phyloP scores from a whole-genome alignment of 139 green algal species.

The Pycnococcus provasolii region DNA sequence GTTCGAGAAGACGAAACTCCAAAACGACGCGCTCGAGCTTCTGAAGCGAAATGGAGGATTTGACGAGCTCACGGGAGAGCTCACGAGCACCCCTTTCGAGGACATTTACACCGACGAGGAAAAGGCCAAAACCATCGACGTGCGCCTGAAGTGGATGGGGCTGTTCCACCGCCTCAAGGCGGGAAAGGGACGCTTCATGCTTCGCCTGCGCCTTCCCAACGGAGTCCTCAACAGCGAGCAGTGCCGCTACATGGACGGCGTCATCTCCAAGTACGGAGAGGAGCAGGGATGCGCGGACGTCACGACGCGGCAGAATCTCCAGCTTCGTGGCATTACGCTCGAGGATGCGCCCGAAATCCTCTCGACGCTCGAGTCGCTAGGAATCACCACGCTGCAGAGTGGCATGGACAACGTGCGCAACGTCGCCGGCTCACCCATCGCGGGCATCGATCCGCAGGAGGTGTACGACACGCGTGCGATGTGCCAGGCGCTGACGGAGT shows the following conservation, averaged over 20 bases:
- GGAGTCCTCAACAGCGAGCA: conserved; percentile 68
- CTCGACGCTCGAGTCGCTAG: conserved; percentile 41
- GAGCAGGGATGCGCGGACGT: conserved; percentile 84
- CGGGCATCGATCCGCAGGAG: conserved; percentile 84
- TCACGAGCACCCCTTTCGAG: too few species aligned
- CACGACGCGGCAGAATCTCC: conserved; percentile 91
- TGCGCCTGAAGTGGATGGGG: conserved; percentile 90
- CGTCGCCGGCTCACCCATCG: conserved; percentile 68
- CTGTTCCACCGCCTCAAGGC: conserved; percentile 93
- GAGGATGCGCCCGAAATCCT: conserved; percentile 52
- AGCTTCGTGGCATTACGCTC: conserved; percentile 75
- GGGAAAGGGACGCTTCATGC: conserved; percentile 90
- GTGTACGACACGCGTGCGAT: conserved; percentile 70
- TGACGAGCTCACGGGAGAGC: too few species aligned
- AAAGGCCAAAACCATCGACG: conserved; percentile 50
- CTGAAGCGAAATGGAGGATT: too few species aligned
- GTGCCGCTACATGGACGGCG: conserved; percentile 31
- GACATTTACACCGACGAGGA: not conserved
- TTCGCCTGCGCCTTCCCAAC: conserved; percentile 89
- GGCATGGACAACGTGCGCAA: conserved; percentile 98
- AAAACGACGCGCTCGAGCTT: too few species aligned
- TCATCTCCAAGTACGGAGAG: conserved; percentile 62
- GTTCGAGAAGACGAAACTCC: too few species aligned
- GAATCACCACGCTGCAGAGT: conserved; percentile 66
- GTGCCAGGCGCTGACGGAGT: conserved; percentile 48